phyloP scores from a whole-genome alignment of 2,329 filamentous ascomycete genomes.

The Arachnopeziza araneosa region DNA sequence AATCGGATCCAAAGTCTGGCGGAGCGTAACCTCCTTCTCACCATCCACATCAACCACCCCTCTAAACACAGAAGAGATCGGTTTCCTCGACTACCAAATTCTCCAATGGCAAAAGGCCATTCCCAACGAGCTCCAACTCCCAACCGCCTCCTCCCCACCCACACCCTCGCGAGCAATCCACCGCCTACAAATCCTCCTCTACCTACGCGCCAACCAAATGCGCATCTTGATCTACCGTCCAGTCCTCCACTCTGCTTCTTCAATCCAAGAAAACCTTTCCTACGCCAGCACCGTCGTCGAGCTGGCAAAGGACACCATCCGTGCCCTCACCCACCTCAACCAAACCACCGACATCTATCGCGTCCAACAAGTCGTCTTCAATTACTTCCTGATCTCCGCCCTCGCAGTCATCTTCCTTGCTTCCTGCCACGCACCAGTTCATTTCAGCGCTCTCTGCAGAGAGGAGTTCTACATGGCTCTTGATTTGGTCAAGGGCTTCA shows the following conservation, averaged over 20 bases:
- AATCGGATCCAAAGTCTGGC: conserved; percentile 83
- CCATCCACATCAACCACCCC: conserved; percentile 10
- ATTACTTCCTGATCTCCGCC: conserved; percentile 72
- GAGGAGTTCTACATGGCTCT: conserved; percentile 77
- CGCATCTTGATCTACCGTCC: conserved; percentile 85
- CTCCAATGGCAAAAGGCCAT: conserved; percentile 80
- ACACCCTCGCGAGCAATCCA: conserved; percentile 43
- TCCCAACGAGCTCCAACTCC: conserved; percentile 55
- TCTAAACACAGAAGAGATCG: conserved; percentile 62
- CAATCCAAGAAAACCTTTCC: conserved; percentile 69
- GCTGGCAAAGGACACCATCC: conserved; percentile 71
- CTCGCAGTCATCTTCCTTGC: conserved; percentile 73
- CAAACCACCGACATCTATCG: conserved; percentile 67
- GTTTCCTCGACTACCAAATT: conserved; percentile 75
- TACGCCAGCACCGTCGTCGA: conserved; percentile 71
- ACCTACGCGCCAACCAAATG: conserved; percentile 83
- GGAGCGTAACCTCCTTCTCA: conserved; percentile 48
- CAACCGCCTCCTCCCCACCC: conserved; percentile 37
- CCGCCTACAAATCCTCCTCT: conserved; percentile 76
- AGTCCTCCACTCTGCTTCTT: conserved; percentile 76
- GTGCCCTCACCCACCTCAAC: conserved; percentile 65
- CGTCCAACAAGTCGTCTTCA: conserved; percentile 69
- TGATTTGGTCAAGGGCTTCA: conserved; percentile 67
- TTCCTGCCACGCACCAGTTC: conserved; percentile 66
- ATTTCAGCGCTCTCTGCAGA: conserved; percentile 62